Evolutionary conservation across 169 alveolate genomes (phyloP).

Genomic region (Cryptosporidium andersoni): DNA sequence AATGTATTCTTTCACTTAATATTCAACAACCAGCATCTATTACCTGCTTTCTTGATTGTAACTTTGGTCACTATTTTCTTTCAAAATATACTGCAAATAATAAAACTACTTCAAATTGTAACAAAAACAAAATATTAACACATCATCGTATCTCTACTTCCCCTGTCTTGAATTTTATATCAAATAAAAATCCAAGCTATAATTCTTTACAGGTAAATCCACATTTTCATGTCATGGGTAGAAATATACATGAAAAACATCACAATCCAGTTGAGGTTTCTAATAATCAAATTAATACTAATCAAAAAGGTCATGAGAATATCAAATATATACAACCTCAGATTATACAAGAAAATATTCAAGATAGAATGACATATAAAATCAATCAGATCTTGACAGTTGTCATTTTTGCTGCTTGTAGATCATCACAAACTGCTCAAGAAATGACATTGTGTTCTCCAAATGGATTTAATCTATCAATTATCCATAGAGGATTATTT

Average conservation of each 20-base stretch:
- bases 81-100: constrained; percentile 29
- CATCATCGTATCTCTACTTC: constrained; percentile 11
- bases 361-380: neutral
- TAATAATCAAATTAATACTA: constrained; percentile 4
- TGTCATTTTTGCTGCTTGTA: constrained; percentile 27
- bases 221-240: too few species aligned
- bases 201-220: neutral
- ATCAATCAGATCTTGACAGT: constrained; percentile 14
- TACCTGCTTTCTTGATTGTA: constrained; percentile 67
- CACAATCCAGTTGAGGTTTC: neutral
- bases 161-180: neutral
- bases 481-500: constrained; percentile 57
- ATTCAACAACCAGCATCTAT: neutral
- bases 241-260: neutral
- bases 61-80: constrained; percentile 21
- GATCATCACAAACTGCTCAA: constrained; percentile 15
- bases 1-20: neutral
- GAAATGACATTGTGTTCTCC: constrained; percentile 39
- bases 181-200: neutral
- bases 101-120: neutral
- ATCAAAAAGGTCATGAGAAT: neutral
- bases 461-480: constrained; percentile 48
- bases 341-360: neutral
- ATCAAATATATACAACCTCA: neutral
- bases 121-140: neutral